Evolutionary conservation across 257 asterid genomes (phyloP).

Genomic region (Echium plantagineum): DNA sequence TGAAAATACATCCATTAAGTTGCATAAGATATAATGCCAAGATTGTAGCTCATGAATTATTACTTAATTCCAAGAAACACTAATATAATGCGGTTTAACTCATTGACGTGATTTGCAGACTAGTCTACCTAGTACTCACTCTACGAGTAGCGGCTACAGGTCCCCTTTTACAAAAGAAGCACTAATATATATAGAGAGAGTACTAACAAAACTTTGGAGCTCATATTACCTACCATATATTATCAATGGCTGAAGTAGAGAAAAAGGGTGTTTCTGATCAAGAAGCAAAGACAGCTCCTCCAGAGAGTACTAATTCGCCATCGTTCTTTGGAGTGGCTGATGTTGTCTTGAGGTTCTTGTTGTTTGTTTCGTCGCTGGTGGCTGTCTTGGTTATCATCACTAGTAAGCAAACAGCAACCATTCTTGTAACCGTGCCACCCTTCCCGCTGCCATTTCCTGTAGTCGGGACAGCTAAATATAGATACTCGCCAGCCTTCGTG

Average conservation of each 20-base stretch:
- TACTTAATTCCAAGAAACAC: too few species aligned
- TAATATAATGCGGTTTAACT: too few species aligned
- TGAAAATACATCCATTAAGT: background rate
- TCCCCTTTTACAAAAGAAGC: too few species aligned
- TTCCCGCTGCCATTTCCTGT: slow-evolving; percentile 7
- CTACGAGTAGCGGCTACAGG: too few species aligned
- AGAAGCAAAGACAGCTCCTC: slow-evolving; percentile 12
- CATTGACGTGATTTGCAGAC: too few species aligned
- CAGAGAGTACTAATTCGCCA: background rate
- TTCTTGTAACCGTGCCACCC: slow-evolving; percentile 32
- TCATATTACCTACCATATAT: background rate
- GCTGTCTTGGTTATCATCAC: slow-evolving; percentile 57
- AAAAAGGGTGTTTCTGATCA: background rate
- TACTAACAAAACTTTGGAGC: background rate
- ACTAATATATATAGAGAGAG: background rate
- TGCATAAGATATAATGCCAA: too few species aligned
- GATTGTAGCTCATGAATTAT: too few species aligned
- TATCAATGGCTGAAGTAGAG: background rate
- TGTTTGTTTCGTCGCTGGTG: slow-evolving; percentile 43
- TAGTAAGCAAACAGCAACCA: slow-evolving; percentile 34
- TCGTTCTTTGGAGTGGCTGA: slow-evolving; percentile 23
- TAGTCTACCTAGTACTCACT: too few species aligned
- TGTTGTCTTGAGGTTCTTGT: slow-evolving; percentile 46
- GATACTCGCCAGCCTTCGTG: slow-evolving; percentile 71
- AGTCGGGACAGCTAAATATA: slow-evolving; percentile 36